Base-by-base conservation (phyloP, 495 filamentous ascomycete species). In the Daldinia decipiens region DNA sequence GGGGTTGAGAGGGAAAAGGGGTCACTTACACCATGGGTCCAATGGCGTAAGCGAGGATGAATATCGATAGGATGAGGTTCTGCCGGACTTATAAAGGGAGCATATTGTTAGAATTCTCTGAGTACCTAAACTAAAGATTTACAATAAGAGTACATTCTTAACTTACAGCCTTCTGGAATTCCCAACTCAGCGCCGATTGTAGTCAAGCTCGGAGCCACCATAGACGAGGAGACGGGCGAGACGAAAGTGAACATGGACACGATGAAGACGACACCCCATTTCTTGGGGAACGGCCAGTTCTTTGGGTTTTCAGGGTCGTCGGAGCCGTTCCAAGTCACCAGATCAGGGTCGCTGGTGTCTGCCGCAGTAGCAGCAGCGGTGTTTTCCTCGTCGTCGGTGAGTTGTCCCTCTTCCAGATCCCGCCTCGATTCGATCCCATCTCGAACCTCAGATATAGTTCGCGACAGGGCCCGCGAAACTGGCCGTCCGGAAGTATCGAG, bases 31-130 rank as follows among this genome's bases (percentile, higher is more conserved):
- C 40, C 4, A 77, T 39, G 19, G 75, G 75, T 4, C 75, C 75
- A 27, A 77, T 26, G 15, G 89, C 89, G 75, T 92, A 95, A 9
- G 90, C 92, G 4, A 95, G 83, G 13, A 94, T 79, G 77, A 95
- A 94, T 67, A 92, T 83, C 0, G 90, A 92, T 39, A 95, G 78
- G 0, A 85, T 86, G 38, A 94, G 78, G 27, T 88, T 82, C 17
- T 81, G 81, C 54, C 88, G 78, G 21, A 90, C 80, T 67, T 15
- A 63, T 21, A 62, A 34, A 24, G n/a, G 17, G n/a, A 13, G 50
- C 64, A 27, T 12, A 4, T 21, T 47, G 52, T 61, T 24, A 66
- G 39, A 3, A 32, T n/a, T 21, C 4, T 21, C 21, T 73, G 29
- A n/a, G 2, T 11, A 47, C 1, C 2, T 24, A 24, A 8, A 24